Evolutionary conservation across 768 basidiomycete species (phyloP).

Genomic region (Myochromella boudieri): DNA sequence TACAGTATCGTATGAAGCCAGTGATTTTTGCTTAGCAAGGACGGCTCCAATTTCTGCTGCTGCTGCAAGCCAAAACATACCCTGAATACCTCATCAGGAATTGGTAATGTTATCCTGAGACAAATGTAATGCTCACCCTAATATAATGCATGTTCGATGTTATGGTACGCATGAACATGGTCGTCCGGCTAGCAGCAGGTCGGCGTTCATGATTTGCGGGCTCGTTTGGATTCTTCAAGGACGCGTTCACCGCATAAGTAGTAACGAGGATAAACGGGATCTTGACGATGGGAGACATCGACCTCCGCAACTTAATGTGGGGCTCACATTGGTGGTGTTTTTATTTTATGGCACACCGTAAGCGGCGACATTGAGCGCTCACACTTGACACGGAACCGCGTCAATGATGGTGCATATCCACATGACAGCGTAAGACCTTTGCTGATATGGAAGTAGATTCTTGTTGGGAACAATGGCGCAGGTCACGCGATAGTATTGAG

Average conservation of each 20-base stretch:
- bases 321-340: too few relatives aligned
- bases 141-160: background rate
- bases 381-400: too few relatives aligned
- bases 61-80: background rate
- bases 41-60: constrained; percentile 4
- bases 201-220: constrained; percentile 2
- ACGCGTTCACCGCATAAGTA: background rate
- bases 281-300: constrained; percentile 4
- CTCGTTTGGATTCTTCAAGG: constrained; percentile 6
- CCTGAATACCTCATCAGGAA: background rate
- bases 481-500: too few relatives aligned
- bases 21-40: background rate
- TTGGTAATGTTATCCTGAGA: background rate
- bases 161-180: constrained; percentile 2
- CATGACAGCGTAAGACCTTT: too few relatives aligned
- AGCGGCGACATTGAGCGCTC: too few relatives aligned
- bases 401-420: too few relatives aligned
- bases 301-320: too few relatives aligned
- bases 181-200: background rate
- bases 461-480: too few relatives aligned
- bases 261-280: constrained; percentile 9
- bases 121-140: background rate
- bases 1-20: background rate
- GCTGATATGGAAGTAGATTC: too few relatives aligned
- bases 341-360: too few relatives aligned